Conservation (phyloP, 2,329 filamentous ascomycete genomes). For the Dothideomycetes sp. region DNA sequence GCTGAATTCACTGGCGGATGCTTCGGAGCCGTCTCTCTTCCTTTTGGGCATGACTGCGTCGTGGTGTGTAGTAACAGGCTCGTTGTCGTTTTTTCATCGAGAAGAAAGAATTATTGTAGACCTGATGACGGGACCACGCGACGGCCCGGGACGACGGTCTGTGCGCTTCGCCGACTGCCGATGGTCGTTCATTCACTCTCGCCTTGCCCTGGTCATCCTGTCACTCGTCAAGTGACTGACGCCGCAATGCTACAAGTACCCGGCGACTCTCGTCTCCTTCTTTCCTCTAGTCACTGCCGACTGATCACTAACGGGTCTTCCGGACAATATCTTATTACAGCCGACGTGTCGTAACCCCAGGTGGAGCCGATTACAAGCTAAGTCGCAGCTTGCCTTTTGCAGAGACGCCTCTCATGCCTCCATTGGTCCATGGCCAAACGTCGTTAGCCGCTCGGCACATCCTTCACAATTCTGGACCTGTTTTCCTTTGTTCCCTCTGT, state of each 20-base stretch:
- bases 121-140: background rate
- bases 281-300: too few relatives aligned
- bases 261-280: too few relatives aligned
- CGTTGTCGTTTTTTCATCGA: background rate
- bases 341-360: too few relatives aligned
- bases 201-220: slow-evolving; percentile 4
- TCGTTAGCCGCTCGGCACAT: background rate
- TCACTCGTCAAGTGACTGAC: slow-evolving; percentile 11
- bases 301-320: too few relatives aligned
- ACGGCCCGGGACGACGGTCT: background rate
- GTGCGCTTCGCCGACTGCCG: too few relatives aligned
- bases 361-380: too few relatives aligned
- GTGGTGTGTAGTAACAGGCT: slow-evolving; percentile 5
- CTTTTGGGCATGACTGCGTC: slow-evolving; percentile 23
- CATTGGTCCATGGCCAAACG: slow-evolving; percentile 2
- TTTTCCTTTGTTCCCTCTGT: slow-evolving; percentile 5
- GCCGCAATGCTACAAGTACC: too few relatives aligned
- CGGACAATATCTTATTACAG: too few relatives aligned
- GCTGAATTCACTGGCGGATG: slow-evolving; percentile 9
- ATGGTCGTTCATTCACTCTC: too few relatives aligned
- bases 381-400: too few relatives aligned
- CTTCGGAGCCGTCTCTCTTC: slow-evolving; percentile 21
- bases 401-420: slow-evolving; percentile 1
- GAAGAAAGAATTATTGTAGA: too few relatives aligned
- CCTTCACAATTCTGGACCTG: slow-evolving; percentile 1